Percentiles rank a stretch among this genome's conserved stretches.
Conservation (phyloP, 805 yeast genomes). For the Zygoascus tannicola region DNA sequence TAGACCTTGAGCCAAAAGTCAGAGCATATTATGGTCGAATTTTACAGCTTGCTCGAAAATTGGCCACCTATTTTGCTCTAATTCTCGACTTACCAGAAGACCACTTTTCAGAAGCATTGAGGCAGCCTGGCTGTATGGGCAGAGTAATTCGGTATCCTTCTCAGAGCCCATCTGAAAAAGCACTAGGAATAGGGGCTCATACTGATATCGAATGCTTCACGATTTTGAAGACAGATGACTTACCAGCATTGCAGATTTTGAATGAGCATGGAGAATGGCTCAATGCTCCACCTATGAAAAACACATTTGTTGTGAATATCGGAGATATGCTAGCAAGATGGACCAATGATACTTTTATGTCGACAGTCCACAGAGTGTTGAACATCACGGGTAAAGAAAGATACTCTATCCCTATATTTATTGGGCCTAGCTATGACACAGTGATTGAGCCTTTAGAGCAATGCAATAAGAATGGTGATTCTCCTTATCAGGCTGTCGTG, state of each 20-base stretch:
- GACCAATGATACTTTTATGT: constrained; percentile 32
- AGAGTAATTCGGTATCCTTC: constrained; percentile 31
- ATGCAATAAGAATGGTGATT: background rate
- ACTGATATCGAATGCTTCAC: constrained; percentile 33
- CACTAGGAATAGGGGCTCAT: constrained; percentile 33
- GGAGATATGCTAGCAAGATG: constrained; percentile 34
- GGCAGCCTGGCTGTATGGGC: constrained; percentile 10
- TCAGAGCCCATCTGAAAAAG: constrained; percentile 23
- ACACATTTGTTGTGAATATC: constrained; percentile 31
- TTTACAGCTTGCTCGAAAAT: constrained; percentile 4
- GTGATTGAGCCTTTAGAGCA: background rate
- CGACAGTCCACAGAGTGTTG: constrained; percentile 35
- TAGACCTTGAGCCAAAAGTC: background rate
- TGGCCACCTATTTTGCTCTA: constrained; percentile 6
- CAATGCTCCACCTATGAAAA: constrained; percentile 29
- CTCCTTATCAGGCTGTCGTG: background rate
- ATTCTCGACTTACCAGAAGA: constrained; percentile 6
- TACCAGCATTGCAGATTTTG: constrained; percentile 34
- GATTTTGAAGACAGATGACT: constrained; percentile 29
- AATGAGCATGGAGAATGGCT: constrained; percentile 27
- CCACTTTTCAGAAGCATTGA: constrained; percentile 4
- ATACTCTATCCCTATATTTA: constrained; percentile 30
- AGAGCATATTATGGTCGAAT: constrained; percentile 4
- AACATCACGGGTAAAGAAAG: constrained; percentile 21
- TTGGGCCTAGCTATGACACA: constrained; percentile 15